These are phyloP conservation scores for Lizanozyma gosingica DNA, from an alignment of 1,139 yeast genomes.

Conservation along the genomic window DNA sequence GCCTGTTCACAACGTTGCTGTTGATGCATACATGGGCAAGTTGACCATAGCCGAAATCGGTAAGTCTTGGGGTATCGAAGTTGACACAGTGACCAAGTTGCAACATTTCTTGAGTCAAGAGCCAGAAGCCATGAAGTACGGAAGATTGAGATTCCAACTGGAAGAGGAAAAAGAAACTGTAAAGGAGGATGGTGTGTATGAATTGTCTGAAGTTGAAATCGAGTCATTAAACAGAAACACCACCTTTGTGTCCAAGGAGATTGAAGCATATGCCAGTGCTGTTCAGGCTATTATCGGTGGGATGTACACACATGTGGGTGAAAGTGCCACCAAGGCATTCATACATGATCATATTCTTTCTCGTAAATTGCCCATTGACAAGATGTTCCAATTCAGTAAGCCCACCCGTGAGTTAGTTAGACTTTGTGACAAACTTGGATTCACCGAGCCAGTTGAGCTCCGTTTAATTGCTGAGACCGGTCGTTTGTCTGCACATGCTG, in stretches of 20 bases:
- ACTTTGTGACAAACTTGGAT: constrained; percentile 70
- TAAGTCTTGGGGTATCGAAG: constrained; percentile 80
- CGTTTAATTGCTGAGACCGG: constrained; percentile 92
- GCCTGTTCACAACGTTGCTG: constrained; percentile 63
- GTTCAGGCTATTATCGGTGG: constrained; percentile 72
- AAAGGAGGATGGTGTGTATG: constrained; percentile 42
- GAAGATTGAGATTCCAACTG: constrained; percentile 49
- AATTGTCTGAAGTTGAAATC: constrained; percentile 29
- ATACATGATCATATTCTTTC: constrained; percentile 67
- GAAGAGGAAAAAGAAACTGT: constrained; percentile 27
- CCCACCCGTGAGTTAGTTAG: constrained; percentile 82
- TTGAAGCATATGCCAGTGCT: constrained; percentile 43
- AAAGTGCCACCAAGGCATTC: constrained; percentile 51
- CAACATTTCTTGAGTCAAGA: constrained; percentile 65
- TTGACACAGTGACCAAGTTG: constrained; percentile 54
- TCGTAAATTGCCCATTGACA: constrained; percentile 63
- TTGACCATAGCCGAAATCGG: constrained; percentile 59
- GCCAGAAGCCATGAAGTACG: constrained; percentile 53
- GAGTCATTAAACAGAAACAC: constrained; percentile 11
- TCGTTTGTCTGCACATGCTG: constrained; percentile 73
- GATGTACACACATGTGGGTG: constrained; percentile 56
- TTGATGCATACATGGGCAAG: constrained; percentile 63
- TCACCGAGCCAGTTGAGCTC: constrained; percentile 62
- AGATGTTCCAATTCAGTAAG: constrained; percentile 70
- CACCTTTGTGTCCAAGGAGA: constrained; percentile 22